Conservation (phyloP, 805 yeast genomes). For the Starmerella lactis-condensi region DNA sequence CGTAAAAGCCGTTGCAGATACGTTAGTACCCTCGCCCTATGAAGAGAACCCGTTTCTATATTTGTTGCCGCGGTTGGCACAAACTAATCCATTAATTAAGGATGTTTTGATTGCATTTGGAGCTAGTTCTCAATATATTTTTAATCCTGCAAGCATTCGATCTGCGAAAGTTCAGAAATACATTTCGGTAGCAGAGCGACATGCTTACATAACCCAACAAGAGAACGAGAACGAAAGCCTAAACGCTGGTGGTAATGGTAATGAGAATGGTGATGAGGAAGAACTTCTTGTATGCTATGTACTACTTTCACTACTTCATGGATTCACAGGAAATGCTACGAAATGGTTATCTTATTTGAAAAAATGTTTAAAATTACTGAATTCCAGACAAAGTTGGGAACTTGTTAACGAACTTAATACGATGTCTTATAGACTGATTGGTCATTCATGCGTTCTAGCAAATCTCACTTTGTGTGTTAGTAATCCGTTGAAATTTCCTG, state of each 20-base stretch:
- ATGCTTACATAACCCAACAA: no score
- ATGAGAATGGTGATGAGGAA: constrained; percentile 2
- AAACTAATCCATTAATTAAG: constrained; percentile 22
- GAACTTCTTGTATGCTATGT: no score
- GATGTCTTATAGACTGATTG: constrained; percentile 16
- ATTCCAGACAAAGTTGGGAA: constrained; percentile 10
- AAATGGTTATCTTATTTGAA: constrained; percentile 8
- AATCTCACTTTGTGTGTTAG: constrained; percentile 4
- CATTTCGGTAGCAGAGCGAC: constrained; percentile 1
- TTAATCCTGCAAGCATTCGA: not conserved
- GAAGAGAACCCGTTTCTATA: constrained; percentile 47
- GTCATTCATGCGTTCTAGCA: constrained; percentile 12
- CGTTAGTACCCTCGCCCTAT: constrained; percentile 53
- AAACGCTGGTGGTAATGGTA: not conserved
- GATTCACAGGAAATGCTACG: constrained; percentile 7
- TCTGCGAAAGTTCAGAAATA: not conserved
- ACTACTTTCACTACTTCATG: no score
- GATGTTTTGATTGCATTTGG: constrained; percentile 14
- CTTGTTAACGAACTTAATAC: constrained; percentile 13
- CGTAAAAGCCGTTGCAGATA: constrained; percentile 39
- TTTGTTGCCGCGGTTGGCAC: constrained; percentile 49
- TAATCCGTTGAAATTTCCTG: constrained; percentile 4
- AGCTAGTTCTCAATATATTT: constrained; percentile 9
- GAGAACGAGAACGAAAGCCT: no score
- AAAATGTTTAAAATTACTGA: constrained; percentile 10